These are phyloP conservation scores for Rhinocladiella similis DNA, from an alignment of 2,329 filamentous ascomycete genomes.

Conservation along the genomic window DNA sequence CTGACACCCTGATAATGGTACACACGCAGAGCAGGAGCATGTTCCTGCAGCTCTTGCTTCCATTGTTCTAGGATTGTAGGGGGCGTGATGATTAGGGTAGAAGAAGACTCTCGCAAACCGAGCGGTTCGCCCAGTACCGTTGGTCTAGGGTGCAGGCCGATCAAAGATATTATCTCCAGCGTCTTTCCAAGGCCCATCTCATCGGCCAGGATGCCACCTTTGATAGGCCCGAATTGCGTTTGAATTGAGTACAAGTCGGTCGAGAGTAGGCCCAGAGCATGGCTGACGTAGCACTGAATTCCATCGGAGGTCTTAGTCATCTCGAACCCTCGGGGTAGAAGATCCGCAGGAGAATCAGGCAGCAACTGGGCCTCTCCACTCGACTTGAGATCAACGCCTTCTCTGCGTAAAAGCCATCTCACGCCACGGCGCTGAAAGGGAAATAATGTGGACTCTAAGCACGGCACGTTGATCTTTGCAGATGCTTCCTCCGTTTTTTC, in stretches of 20 bases:
- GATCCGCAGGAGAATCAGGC: not conserved
- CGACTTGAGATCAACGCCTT: slow-evolving; percentile 39
- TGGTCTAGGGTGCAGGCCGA: slow-evolving; percentile 42
- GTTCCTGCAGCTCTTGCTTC: slow-evolving; percentile 58
- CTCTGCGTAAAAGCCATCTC: slow-evolving; percentile 47
- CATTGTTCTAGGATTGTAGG: slow-evolving; percentile 63
- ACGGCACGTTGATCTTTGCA: slow-evolving; percentile 37
- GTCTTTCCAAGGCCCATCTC: slow-evolving; percentile 55
- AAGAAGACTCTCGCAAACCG: slow-evolving; percentile 44
- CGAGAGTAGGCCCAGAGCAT: slow-evolving; percentile 42
- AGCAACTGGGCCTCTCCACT: slow-evolving; percentile 34
- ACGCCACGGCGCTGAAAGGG: slow-evolving; percentile 51
- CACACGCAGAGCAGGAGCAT: slow-evolving; percentile 58
- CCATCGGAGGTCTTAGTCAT: slow-evolving; percentile 40
- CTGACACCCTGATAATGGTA: slow-evolving; percentile 59
- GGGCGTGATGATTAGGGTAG: slow-evolving; percentile 65
- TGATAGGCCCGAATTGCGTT: slow-evolving; percentile 34
- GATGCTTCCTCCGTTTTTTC: slow-evolving; percentile 34
- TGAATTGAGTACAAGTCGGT: slow-evolving; percentile 37
- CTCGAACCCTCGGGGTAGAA: slow-evolving; percentile 42
- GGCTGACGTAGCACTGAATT: slow-evolving; percentile 41
- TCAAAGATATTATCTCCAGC: slow-evolving; percentile 49
- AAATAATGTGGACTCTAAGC: slow-evolving; percentile 43
- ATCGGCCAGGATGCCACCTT: slow-evolving; percentile 50
- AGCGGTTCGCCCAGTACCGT: slow-evolving; percentile 17